Evolutionary conservation across 2,329 filamentous ascomycete genomes (phyloP).

Genomic region (Aureobasidium sp.): DNA sequence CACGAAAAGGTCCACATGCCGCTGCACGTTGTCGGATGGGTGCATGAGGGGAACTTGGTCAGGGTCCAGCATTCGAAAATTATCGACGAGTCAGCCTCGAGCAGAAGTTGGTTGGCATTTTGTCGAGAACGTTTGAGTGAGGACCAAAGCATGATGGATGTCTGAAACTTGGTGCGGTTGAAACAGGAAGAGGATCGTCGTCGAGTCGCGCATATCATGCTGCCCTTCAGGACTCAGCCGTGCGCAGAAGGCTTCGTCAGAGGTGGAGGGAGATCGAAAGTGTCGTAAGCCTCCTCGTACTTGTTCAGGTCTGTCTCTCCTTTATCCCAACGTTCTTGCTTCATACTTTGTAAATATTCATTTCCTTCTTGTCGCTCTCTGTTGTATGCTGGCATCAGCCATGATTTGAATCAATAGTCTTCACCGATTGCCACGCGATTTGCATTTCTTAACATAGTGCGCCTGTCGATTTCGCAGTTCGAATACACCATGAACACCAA

Average conservation of each 20-base stretch:
- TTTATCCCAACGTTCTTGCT: neutral
- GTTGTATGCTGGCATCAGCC: neutral
- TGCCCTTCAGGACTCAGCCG: constrained; percentile 1
- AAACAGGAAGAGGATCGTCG: constrained; percentile 11
- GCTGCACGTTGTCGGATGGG: neutral
- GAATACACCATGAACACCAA: neutral
- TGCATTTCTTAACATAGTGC: neutral
- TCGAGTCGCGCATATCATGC: constrained; percentile 5
- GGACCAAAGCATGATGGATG: neutral
- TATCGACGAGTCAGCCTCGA: neutral
- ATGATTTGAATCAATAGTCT: neutral
- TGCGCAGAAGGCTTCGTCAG: constrained; percentile 1
- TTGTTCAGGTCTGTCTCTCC: neutral
- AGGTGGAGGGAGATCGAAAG: neutral
- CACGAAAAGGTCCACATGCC: neutral
- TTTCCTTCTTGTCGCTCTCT: neutral
- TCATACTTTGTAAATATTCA: neutral
- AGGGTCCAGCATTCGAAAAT: constrained; percentile 1
- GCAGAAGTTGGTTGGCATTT: neutral
- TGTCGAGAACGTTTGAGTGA: neutral
- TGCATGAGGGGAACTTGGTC: neutral
- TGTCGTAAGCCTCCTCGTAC: neutral
- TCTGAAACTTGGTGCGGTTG: neutral
- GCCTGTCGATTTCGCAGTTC: neutral
- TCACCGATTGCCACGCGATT: neutral